phyloP scores from a whole-genome alignment of 2,329 filamentous ascomycete genomes.

The Fusarium chuoi region DNA sequence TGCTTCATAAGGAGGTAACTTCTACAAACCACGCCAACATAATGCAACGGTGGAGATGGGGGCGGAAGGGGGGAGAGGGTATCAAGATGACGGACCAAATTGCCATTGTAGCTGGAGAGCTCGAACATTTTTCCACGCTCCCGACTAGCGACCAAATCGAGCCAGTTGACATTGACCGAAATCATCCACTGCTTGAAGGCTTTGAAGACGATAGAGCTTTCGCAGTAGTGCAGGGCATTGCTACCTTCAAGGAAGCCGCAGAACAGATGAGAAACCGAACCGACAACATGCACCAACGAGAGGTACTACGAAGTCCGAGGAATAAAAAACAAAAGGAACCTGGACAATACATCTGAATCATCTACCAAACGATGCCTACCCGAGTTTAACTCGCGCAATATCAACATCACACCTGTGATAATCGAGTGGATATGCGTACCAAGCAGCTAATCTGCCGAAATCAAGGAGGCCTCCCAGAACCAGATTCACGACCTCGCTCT shows the following conservation, averaged over 20 bases:
- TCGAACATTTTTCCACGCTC: not conserved
- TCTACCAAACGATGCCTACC: not conserved
- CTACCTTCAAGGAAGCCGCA: not conserved
- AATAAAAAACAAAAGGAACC: not conserved
- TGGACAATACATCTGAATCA: rapidly evolving
- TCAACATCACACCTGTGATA: not conserved
- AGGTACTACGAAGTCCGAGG: not conserved
- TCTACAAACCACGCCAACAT: not conserved
- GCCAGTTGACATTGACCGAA: not conserved
- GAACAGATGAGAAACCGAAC: not conserved
- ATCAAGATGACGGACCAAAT: not conserved
- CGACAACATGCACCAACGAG: not conserved
- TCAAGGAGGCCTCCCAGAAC: not conserved
- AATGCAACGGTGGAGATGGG: not conserved
- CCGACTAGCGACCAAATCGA: not conserved
- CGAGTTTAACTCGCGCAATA: not conserved
- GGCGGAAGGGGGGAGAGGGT: not conserved
- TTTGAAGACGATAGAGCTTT: not conserved
- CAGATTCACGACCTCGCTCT: not conserved
- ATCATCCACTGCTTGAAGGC: no score
- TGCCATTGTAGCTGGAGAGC: not conserved
- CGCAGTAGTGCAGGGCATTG: not conserved
- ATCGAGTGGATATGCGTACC: not conserved
- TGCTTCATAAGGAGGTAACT: rapidly evolving
- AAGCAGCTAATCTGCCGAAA: not conserved